Evolutionary conservation across 768 basidiomycete genomes (phyloP).

Genomic region (Lentinus brumalis): DNA sequence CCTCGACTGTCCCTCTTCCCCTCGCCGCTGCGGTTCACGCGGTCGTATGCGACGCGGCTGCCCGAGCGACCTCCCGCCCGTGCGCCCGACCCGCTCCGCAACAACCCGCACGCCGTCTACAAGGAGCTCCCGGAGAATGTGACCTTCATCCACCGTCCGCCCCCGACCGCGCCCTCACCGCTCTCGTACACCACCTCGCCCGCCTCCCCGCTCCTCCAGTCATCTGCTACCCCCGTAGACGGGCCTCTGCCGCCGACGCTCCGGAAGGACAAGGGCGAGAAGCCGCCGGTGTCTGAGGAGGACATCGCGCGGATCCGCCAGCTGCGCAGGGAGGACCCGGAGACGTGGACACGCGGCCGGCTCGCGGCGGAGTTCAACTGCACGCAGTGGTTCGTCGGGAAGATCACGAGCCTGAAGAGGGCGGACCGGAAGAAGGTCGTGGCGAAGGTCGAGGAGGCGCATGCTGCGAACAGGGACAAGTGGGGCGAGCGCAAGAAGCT

Average conservation of each 20-base stretch:
- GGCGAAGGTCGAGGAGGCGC: constrained; percentile 46
- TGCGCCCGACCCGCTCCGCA: constrained; percentile 34
- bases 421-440: constrained; percentile 46
- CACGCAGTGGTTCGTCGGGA: constrained; percentile 65
- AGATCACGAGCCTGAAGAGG: constrained; percentile 63
- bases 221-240: constrained; percentile 30
- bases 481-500: constrained; percentile 76
- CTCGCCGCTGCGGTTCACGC: constrained; percentile 12
- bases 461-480: constrained; percentile 47
- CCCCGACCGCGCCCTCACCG: constrained; percentile 74
- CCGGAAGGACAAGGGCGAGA: constrained; percentile 17
- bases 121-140: constrained; percentile 43
- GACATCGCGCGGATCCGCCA: constrained; percentile 56
- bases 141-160: constrained; percentile 86
- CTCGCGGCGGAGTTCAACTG: constrained; percentile 81
- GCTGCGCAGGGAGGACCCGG: constrained; percentile 60
- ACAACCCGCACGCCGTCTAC: constrained; percentile 28
- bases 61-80: constrained; percentile 31
- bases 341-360: constrained; percentile 57
- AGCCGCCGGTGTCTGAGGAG: constrained; percentile 50
- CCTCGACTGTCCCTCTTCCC: constrained; percentile 11
- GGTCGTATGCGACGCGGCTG: constrained; percentile 32
- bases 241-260: constrained; percentile 29
- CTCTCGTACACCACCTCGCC: constrained; percentile 70
- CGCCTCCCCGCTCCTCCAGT: constrained; percentile 66